Evolutionary conservation across 2,329 filamentous ascomycete species (phyloP).

Genomic region (Talaromyces funiculosus): DNA sequence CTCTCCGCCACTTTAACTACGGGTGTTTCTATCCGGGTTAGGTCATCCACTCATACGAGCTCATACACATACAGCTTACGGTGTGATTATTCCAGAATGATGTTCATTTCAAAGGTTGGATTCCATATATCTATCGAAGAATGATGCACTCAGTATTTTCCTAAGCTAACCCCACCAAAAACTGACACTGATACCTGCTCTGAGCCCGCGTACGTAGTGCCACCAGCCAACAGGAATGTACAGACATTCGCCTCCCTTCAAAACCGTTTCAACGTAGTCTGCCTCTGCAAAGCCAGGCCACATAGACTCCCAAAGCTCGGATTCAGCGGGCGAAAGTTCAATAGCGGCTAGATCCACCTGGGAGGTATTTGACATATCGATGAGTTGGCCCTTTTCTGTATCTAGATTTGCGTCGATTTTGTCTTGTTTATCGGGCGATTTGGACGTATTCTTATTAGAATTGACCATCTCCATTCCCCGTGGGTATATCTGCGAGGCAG

Average conservation of each 20-base stretch:
- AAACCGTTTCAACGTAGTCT: conserved; percentile 66
- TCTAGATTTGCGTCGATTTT: not conserved
- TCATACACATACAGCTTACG: not conserved
- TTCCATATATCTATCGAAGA: not conserved
- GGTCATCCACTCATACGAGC: not conserved
- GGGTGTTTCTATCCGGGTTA: not conserved
- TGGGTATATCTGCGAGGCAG: conserved; percentile 38
- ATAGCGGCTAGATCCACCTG: conserved; percentile 67
- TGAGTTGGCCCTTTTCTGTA: conserved; percentile 25
- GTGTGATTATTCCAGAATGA: not conserved
- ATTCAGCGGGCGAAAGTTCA: conserved; percentile 47
- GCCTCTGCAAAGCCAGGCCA: conserved; percentile 56
- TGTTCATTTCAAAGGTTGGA: not conserved
- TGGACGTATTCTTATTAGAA: conserved; percentile 11
- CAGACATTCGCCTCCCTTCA: conserved; percentile 75
- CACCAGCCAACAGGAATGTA: conserved; percentile 96
- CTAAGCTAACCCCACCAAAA: conserved; percentile 80
- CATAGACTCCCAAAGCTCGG: conserved; percentile 37
- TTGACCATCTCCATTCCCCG: conserved; percentile 33
- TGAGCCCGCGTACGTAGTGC: conserved; percentile 89
- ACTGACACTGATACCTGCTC: conserved; percentile 85
- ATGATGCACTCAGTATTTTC: not conserved
- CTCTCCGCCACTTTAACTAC: not conserved
- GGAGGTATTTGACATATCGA: conserved; percentile 93
- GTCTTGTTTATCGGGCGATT: not conserved